These are phyloP conservation scores for Starmerella bombicola DNA, from an alignment of 805 yeast species.

Conservation along the genomic window DNA sequence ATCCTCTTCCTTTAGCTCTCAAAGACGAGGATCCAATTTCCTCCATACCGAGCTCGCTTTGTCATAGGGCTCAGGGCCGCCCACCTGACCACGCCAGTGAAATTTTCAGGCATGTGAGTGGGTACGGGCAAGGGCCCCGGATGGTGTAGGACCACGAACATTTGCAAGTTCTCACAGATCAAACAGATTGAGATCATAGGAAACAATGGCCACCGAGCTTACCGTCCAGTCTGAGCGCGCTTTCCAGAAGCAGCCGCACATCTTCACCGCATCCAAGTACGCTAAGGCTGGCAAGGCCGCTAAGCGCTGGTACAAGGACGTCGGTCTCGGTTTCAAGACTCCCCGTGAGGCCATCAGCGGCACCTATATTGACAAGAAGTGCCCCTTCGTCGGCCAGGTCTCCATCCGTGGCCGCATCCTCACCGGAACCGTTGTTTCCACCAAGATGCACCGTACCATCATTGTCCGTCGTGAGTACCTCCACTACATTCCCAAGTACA, in stretches of 20 bases:
- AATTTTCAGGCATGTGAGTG: background rate
- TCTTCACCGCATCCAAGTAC: slow-evolving; percentile 99
- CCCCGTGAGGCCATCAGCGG: slow-evolving; percentile 98
- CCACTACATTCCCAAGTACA: slow-evolving; percentile 99
- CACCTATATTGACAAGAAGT: slow-evolving; percentile 97
- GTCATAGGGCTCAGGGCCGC: slow-evolving; percentile 19
- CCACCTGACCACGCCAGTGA: slow-evolving; percentile 8
- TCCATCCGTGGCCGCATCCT: slow-evolving; percentile 99
- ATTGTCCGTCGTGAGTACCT: slow-evolving; percentile 99
- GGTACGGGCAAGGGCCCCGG: slow-evolving; percentile 2
- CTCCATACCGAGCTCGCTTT: too few relatives aligned
- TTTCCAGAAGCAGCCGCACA: slow-evolving; percentile 99
- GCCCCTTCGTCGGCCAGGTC: slow-evolving; percentile 95
- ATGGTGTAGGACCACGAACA: background rate
- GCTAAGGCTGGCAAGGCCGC: slow-evolving; percentile 91
- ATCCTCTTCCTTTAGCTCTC: too few relatives aligned
- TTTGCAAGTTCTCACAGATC: slow-evolving; percentile 16
- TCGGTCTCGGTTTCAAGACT: slow-evolving; percentile 99
- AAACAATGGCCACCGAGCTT: slow-evolving; percentile 91
- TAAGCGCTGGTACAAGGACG: slow-evolving; percentile 99
- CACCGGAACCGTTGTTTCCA: slow-evolving; percentile 98
- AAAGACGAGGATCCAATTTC: too few relatives aligned
- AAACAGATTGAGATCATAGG: slow-evolving; percentile 17
- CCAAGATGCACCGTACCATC: slow-evolving; percentile 99
- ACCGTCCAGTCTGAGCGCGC: slow-evolving; percentile 99